These are phyloP conservation scores for Phytophthora gonapodyides DNA, from an alignment of 352 stramenopile species.

Conservation along the genomic window DNA sequence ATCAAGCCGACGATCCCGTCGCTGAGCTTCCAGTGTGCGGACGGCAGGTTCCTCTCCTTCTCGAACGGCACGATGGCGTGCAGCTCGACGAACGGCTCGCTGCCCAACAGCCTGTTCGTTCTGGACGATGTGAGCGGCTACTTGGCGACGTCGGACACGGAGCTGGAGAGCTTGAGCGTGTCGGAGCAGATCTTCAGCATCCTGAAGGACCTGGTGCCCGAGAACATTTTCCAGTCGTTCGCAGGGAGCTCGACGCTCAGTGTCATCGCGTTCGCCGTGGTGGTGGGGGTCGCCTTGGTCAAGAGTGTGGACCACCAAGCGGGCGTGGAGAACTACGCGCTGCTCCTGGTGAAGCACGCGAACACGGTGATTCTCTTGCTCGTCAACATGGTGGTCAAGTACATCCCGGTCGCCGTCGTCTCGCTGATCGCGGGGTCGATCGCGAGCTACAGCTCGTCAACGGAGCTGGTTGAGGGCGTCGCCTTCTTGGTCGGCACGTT, in stretches of 20 bases:
- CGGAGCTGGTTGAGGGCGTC: constrained; percentile 51
- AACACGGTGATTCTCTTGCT: constrained; percentile 76
- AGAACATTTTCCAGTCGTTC: constrained; percentile 77
- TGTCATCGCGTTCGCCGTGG: constrained; percentile 76
- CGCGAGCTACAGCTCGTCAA: constrained; percentile 53
- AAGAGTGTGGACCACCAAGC: constrained; percentile 58
- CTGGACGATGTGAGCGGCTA: constrained; percentile 62
- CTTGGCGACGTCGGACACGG: constrained; percentile 40
- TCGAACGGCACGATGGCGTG: constrained; percentile 51
- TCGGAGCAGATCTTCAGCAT: constrained; percentile 78
- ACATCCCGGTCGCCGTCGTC: constrained; percentile 73
- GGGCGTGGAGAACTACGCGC: constrained; percentile 63
- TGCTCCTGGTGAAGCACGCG: constrained; percentile 68
- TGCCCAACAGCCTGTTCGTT: constrained; percentile 42
- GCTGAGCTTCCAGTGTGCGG: constrained; percentile 53
- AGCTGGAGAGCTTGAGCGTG: constrained; percentile 53
- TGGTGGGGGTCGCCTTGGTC: constrained; percentile 65
- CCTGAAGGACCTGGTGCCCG: constrained; percentile 62
- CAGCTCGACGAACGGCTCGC: constrained; percentile 36
- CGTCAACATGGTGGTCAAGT: constrained; percentile 67
- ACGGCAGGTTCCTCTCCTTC: constrained; percentile 48
- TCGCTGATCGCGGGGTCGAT: constrained; percentile 77
- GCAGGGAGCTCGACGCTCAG: constrained; percentile 59
- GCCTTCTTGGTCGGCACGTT: constrained; percentile 56
- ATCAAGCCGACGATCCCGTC: constrained; percentile 29